Evolutionary conservation across 2,329 filamentous ascomycete genomes (phyloP).

Genomic region (Trichoderma gracile): DNA sequence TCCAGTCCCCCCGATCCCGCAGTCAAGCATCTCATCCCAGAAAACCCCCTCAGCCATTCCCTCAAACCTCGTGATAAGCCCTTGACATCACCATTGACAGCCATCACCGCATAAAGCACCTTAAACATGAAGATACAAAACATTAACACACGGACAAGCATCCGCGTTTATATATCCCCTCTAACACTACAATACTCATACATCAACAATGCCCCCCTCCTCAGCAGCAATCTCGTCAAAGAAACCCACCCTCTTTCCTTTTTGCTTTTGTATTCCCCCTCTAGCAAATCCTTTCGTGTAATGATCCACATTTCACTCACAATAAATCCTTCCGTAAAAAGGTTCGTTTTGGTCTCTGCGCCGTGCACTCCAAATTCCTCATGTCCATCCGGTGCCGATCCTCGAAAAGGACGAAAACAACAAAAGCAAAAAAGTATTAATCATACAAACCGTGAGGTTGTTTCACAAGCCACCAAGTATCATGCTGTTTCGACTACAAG

Average conservation of each 20-base stretch:
- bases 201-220: constrained; percentile 1
- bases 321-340: background rate
- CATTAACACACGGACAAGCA: background rate
- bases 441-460: constrained; percentile 15
- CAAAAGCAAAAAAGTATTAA: constrained; percentile 11
- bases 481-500: background rate
- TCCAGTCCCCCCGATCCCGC: no score
- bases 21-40: no score
- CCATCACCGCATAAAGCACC: background rate
- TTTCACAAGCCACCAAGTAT: constrained; percentile 8
- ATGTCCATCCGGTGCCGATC: constrained; percentile 13
- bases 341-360: constrained; percentile 1
- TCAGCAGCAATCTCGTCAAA: background rate
- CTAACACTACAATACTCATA: constrained; percentile 14
- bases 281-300: constrained; percentile 4
- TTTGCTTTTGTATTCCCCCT: background rate
- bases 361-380: constrained; percentile 16
- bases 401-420: background rate
- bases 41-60: no score
- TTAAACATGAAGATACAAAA: background rate
- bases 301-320: constrained; percentile 1
- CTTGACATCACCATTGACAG: background rate
- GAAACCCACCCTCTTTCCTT: background rate
- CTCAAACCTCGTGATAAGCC: background rate
- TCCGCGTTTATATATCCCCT: constrained; percentile 9